Evolutionary conservation across 345 rosid genomes (phyloP), one percentile per base, ranked within the genome.

Genomic region (Ceriops tagal): DNA sequence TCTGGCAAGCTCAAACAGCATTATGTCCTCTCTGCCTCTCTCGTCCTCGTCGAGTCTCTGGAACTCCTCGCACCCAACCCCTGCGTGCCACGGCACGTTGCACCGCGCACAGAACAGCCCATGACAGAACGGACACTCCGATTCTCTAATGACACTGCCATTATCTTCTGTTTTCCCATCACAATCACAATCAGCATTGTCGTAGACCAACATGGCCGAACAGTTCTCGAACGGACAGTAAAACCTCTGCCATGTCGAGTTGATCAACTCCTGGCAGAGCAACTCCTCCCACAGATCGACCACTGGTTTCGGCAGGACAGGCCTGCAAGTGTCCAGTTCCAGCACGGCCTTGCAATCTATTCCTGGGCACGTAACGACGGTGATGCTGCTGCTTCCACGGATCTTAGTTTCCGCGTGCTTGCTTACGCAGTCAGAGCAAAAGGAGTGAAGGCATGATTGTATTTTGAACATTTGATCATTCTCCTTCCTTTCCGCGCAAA

Each of bases 211-310:
- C 67, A 87, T 9, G 3, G 80, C 88, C 1, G 89, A 84, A 59
- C 96, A 90, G 63, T 90, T 89, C 83, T 76, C 87, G 71, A 78
- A 90, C 15, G 96, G 98, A 64, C 98, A 92, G 43, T 88, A 90
- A 58, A 72, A 67, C 30, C 73, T 86, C 58, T 76, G 75, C n/a
- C 66, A 62, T 1, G 61, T 55, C 64, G 5, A 43, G 19, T 63
- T 28, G 28, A 92, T 76, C 75, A 82, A 9, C 28, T 80, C 84
- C 73, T 76, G 79, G 52, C 90, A 80, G 31, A 82, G 68, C 1
- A 74, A 71, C 9, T 81, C 76, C 73, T 79, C 89, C 98, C 96
- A 92, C 3, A 71, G 70, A 58, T 78, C 85, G 68, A 85, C 49
- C 56, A 88, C 85, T 4, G 15, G 71, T 37, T 66, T 71, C 0